Percentiles rank a stretch among this genome's conserved stretches.
Evolutionary conservation across 1,284 basidiomycete genomes (phyloP).

Genomic region (Coriolopsis trogii): DNA sequence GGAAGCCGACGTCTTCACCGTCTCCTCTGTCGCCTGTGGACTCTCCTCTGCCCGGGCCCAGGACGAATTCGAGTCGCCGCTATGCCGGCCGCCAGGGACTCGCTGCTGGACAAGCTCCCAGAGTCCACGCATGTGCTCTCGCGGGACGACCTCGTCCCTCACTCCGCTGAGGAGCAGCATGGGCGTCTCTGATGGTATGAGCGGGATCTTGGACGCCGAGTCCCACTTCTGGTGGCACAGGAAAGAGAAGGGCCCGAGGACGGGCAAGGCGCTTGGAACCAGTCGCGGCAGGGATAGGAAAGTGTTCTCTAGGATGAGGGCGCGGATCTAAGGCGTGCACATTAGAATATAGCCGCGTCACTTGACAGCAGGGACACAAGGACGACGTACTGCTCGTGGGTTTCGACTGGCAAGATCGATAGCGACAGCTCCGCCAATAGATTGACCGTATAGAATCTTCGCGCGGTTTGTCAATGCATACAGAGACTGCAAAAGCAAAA

Average conservation of each 20-base stretch:
- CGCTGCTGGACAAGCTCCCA: conserved; percentile 63
- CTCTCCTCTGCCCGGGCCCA: conserved; percentile 13
- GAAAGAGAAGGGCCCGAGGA: conserved; percentile 78
- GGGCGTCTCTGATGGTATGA: conserved; percentile 72
- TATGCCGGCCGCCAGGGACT: conserved; percentile 26
- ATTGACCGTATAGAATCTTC: conserved; percentile 89
- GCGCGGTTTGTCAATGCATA: not conserved
- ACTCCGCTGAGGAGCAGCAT: conserved; percentile 88
- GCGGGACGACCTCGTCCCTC: conserved; percentile 85
- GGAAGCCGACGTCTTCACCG: not conserved
- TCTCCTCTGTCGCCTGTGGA: conserved; percentile 12
- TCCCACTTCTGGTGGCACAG: conserved; percentile 94
- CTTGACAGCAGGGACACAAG: too few relatives aligned
- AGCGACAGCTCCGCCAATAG: conserved; percentile 94
- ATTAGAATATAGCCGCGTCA: too few relatives aligned
- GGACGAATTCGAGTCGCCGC: conserved; percentile 1
- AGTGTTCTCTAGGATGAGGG: conserved; percentile 92
- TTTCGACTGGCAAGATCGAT: conserved; percentile 88
- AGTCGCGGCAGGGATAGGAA: conserved; percentile 83
- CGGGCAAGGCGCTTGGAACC: conserved; percentile 82
- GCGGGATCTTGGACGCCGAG: conserved; percentile 69
- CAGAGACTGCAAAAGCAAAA: not conserved
- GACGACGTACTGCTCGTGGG: conserved; percentile 65
- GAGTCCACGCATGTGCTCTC: conserved; percentile 81
- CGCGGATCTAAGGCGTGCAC: conserved; percentile 66